Conservation (phyloP, 2,329 filamentous ascomycete genomes). For the Paraconiothyrium sp. region DNA sequence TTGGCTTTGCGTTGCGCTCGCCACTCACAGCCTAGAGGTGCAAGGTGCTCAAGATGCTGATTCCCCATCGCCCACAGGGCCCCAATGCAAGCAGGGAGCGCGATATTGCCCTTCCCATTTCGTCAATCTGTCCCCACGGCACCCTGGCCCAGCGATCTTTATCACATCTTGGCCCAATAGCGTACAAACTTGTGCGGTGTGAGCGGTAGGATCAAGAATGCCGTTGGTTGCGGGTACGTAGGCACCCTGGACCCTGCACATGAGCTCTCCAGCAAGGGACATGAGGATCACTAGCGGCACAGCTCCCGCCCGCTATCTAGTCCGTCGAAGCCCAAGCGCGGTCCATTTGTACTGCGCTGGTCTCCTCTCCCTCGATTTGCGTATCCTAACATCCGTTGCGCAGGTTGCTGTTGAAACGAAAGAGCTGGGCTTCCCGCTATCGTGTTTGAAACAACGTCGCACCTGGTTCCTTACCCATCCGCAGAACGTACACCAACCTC, state of each 20-base stretch:
- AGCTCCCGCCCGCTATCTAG: conserved; percentile 40
- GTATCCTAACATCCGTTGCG: conserved; percentile 20
- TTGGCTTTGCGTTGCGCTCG: conserved; percentile 33
- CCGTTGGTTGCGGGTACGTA: conserved; percentile 46
- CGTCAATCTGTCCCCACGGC: conserved; percentile 32
- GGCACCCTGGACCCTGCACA: conserved; percentile 43
- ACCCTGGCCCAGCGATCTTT: conserved; percentile 36
- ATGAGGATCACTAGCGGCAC: conserved; percentile 42
- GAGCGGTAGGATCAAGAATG: conserved; percentile 48
- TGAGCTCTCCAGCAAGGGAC: conserved; percentile 41
- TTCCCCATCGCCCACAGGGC: conserved; percentile 18
- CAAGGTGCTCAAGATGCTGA: conserved; percentile 27
- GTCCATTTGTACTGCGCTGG: conserved; percentile 20
- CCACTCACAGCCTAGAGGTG: conserved; percentile 40
- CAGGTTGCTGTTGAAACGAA: conserved; percentile 24
- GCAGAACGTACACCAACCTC: conserved; percentile 35
- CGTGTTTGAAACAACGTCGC: conserved; percentile 28
- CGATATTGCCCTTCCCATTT: conserved; percentile 39
- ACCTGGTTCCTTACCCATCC: conserved; percentile 29
- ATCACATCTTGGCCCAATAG: conserved; percentile 54
- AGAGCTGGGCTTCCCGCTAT: conserved; percentile 32
- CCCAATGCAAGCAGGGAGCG: conserved; percentile 35
- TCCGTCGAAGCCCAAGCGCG: conserved; percentile 22
- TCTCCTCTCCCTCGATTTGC: conserved; percentile 20
- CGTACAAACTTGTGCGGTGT: conserved; percentile 31